Evolutionary conservation across 805 yeast genomes (phyloP).

Genomic region (Yamadazyma nakazawae): DNA sequence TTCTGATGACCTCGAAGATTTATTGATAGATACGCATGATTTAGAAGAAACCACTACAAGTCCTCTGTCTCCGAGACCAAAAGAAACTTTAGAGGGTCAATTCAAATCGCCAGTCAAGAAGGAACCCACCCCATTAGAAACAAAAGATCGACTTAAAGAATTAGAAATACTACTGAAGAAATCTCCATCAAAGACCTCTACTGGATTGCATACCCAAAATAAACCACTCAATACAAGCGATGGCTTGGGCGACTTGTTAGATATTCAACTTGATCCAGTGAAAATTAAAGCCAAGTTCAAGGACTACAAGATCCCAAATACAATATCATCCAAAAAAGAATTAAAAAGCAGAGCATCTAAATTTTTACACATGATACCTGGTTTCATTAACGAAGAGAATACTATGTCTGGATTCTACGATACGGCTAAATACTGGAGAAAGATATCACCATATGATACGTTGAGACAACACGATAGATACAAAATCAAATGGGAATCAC

Average conservation of each 20-base stretch:
- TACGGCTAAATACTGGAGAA: slow-evolving; percentile 41
- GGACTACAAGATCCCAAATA: slow-evolving; percentile 16
- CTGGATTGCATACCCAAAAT: neutral
- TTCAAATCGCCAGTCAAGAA: neutral
- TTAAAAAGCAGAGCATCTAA: slow-evolving; percentile 27
- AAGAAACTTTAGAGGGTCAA: neutral
- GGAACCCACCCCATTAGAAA: neutral
- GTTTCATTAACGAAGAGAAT: slow-evolving; percentile 41
- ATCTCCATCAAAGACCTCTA: neutral
- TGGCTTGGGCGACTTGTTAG: neutral
- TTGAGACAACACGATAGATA: slow-evolving; percentile 48
- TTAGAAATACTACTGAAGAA: neutral
- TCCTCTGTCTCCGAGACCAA: neutral
- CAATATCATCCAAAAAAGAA: slow-evolving; percentile 16
- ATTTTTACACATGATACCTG: slow-evolving; percentile 31
- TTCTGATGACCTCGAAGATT: slow-evolving; percentile 2
- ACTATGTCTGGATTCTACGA: slow-evolving; percentile 48
- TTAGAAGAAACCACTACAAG: neutral
- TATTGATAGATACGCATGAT: neutral
- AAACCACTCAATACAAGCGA: neutral
- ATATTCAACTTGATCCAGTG: slow-evolving; percentile 7
- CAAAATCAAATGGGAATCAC: slow-evolving; percentile 42
- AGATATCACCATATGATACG: slow-evolving; percentile 37
- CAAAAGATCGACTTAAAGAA: neutral
- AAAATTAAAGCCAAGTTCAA: slow-evolving; percentile 16